phyloP scores from a whole-genome alignment of 768 basidiomycete species.

The Thelephora aurantiotincta region DNA sequence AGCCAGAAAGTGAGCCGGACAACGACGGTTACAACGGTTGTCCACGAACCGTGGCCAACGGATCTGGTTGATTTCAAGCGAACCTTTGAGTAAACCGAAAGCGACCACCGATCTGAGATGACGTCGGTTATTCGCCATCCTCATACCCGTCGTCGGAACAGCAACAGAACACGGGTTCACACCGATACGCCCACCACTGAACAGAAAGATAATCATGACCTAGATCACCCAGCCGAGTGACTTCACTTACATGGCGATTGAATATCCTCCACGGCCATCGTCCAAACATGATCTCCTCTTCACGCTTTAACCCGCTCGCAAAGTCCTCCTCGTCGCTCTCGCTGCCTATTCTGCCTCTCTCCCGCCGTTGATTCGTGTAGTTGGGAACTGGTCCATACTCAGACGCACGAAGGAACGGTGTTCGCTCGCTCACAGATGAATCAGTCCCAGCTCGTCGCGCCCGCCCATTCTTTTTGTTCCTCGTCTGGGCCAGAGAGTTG shows the following conservation, averaged over 20 bases:
- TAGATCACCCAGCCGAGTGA: neutral
- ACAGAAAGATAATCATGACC: neutral
- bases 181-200: conserved; percentile 81
- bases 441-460: conserved; percentile 1
- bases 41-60: too few relatives aligned
- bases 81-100: too few relatives aligned
- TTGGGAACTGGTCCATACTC: conserved; percentile 8
- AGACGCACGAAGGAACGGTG: conserved; percentile 19
- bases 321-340: conserved; percentile 13
- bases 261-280: conserved; percentile 52
- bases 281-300: conserved; percentile 46
- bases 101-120: too few relatives aligned
- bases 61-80: too few relatives aligned
- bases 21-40: too few relatives aligned
- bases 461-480: conserved; percentile 4
- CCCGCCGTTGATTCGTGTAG: neutral
- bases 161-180: conserved; percentile 52
- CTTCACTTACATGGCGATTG: conserved; percentile 51
- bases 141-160: conserved; percentile 39
- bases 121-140: conserved; percentile 23
- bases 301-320: conserved; percentile 23
- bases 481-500: conserved; percentile 13
- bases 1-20: too few relatives aligned
- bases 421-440: conserved; percentile 20
- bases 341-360: conserved; percentile 1